Evolutionary conservation across 2,329 filamentous ascomycete genomes (phyloP), one percentile per base, ranked within the genome.

Genomic region (Diaporthe sp.): DNA sequence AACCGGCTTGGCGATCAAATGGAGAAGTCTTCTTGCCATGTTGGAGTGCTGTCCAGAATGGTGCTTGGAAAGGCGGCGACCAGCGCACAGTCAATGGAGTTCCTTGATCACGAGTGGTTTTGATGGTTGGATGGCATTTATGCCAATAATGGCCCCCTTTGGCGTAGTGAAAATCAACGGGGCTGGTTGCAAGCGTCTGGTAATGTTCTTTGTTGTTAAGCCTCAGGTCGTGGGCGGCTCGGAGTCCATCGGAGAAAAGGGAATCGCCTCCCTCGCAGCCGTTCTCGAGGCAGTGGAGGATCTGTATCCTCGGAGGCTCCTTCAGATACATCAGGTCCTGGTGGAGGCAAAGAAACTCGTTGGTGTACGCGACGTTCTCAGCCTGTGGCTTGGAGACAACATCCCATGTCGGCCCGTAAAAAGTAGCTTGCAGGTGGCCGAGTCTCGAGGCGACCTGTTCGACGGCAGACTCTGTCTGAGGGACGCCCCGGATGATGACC

Each of bases 301-400:
- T 87, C 84, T 98, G 96, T 70, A 97, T 91, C 46, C 93, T 92
- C 0, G 96, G 96, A 4, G 95, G 92, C 71, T 94, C 90, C 22
- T 90, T 86, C 84, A 97, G 93, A 85, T 98, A 98, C 74, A 98
- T 88, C 53, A 98, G 89, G 82, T 98, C 96, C 91, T 98, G 97
- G 85, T 98, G 96, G 68, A 98, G 92, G 22, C 94, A 95, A 1
- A 98, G 91, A 81, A 92, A 93, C 65, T 93, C 89, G 80, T 90
- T 93, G 0, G 96, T 98, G 85, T 98, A 96, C 15, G 97, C 96
- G 6, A 98, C 94, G 82, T 98, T 98, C 82, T 96, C 95, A 34
- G 96, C 95, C 74, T 94, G 83, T 2, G 94, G 93, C 73, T 97
- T 93, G 4, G 93, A 95, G 72, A 92, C 91, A 15, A 98, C 96